Evolutionary conservation across 2,329 filamentous ascomycete genomes (phyloP), one percentile per base, ranked within the genome.

Genomic region (Parascedosporium putredinis): DNA sequence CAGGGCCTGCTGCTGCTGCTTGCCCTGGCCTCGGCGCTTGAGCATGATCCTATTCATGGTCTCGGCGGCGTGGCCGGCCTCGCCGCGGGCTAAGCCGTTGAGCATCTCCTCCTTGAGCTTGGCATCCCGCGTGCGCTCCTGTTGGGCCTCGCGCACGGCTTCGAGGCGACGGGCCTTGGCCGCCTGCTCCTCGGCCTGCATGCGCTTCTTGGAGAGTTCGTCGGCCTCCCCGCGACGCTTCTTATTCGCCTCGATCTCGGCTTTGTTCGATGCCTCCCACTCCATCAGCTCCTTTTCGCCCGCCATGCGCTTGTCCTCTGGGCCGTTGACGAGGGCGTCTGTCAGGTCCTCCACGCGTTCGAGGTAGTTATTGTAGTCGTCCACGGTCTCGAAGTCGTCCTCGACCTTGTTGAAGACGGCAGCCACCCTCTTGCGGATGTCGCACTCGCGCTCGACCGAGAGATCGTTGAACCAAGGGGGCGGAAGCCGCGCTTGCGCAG

Each of bases 351-450:
- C 93, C 34, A 95, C 88, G 61, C 87, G 83, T 67, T 97, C 88
- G 10, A 98, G 80, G 69, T 97, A 96, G 65, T 96, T 84, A 68
- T 98, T 96, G 72, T 84, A 98, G 61, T 83, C 85, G 40, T 79
- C 71, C 52, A 95, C 74, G 2, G 79, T 81, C 65, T 94, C 86
- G 60, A 98, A 98, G 64, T 98, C 93, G 54, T 93, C 87, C 68
- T 95, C 84, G 16, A 80, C 74, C 59, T 88, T 84, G 69, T 97
- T 96, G 66, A 97, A 91, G 8, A 91, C 86, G 51, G 69, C 70
- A 3, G 59, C 83, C 2, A 97, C 88, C 50, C 87, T 76, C 52
- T 83, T 79, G 49, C 93, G 77, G 52, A 97, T 88, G 67, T 98
- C 93, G 16, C 96, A 88, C 68, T 98, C 93, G 51, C 90, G 78